phyloP scores from a whole-genome alignment of 2,329 filamentous ascomycete species.

The Bretziella fagacearum region DNA sequence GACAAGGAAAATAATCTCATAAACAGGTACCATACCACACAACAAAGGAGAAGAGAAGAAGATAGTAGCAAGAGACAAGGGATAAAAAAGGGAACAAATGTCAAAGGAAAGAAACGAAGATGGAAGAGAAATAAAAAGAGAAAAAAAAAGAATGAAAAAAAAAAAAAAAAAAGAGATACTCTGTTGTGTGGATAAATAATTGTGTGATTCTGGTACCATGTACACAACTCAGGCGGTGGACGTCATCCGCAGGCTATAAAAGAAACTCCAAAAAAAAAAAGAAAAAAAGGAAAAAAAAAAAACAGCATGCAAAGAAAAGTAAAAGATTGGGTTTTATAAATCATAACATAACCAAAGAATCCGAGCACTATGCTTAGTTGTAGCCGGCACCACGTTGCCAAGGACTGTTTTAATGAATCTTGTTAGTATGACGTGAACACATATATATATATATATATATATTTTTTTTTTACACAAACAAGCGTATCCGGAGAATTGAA shows the following conservation, averaged over 20 bases:
- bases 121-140: no score
- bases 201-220: not conserved
- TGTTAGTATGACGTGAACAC: constrained; percentile 5
- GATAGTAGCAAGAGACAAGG: no score
- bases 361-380: constrained; percentile 18
- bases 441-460: no score
- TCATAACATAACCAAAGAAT: constrained; percentile 13
- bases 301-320: constrained; percentile 3
- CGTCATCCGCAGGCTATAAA: constrained; percentile 5
- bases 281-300: constrained; percentile 2
- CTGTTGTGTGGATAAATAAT: not conserved
- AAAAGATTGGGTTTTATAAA: constrained; percentile 15
- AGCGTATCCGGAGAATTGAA: not conserved
- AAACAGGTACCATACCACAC: no score
- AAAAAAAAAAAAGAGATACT: not conserved
- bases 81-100: no score
- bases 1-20: no score
- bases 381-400: constrained; percentile 32
- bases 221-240: not conserved
- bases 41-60: no score
- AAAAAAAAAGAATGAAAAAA: no score
- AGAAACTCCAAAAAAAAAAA: constrained; percentile 5
- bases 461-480: no score
- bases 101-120: no score
- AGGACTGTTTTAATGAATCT: constrained; percentile 21